Evolutionary conservation across 176 grass and related monocot species (phyloP).

Genomic region (Avena sativa): DNA sequence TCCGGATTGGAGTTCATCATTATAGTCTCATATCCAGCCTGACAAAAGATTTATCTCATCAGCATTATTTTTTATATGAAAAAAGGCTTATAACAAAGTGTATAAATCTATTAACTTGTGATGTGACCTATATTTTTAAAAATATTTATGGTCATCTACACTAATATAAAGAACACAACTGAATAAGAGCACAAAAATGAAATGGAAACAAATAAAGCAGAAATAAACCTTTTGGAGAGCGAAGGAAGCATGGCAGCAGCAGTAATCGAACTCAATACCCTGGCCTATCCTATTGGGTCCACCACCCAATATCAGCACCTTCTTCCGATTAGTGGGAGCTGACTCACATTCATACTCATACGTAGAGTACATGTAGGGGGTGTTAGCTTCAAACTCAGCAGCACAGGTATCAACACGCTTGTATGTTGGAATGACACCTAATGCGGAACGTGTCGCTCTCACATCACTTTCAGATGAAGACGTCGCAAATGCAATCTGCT

Average conservation of each 20-base stretch:
- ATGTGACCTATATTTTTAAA: background rate
- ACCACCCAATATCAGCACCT: constrained; percentile 98
- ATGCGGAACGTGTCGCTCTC: constrained; percentile 64
- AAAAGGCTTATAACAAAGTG: background rate
- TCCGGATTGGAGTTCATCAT: constrained; percentile 99
- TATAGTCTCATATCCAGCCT: constrained; percentile 93
- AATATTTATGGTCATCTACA: constrained; percentile 17
- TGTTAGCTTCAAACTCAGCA: constrained; percentile 98
- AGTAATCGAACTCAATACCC: constrained; percentile 99
- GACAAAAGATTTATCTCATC: constrained; percentile 28
- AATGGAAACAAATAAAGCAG: constrained; percentile 35
- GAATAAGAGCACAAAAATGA: background rate
- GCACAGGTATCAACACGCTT: constrained; percentile 99
- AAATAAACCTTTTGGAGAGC: constrained; percentile 80
- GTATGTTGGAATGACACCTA: constrained; percentile 80
- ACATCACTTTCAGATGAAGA: constrained; percentile 82
- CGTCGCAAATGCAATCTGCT: constrained; percentile 89
- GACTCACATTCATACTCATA: constrained; percentile 98
- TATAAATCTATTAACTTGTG: background rate
- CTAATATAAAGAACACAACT: background rate
- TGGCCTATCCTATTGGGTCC: constrained; percentile 97
- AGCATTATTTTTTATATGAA: background rate
- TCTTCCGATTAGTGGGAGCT: constrained; percentile 80
- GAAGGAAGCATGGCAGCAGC: constrained; percentile 99
- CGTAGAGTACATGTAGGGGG: constrained; percentile 97